Evolutionary conservation across 2,329 filamentous ascomycete species (phyloP), one percentile per base, ranked within the genome.

Genomic region (Sporothrix luriei): DNA sequence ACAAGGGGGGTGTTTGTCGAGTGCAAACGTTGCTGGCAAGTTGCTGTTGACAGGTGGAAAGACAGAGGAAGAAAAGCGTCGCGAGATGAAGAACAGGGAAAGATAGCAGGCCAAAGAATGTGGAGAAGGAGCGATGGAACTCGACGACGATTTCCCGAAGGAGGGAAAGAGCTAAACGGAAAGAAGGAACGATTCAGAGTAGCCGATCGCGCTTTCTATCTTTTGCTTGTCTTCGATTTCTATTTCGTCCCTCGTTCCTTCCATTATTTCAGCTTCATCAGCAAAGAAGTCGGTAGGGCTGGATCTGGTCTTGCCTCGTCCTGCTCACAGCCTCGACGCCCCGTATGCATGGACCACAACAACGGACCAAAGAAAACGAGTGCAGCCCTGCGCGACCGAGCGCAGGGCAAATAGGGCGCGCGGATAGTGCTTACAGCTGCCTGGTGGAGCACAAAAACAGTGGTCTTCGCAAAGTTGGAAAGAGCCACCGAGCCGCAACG

Each of bases 321-420:
- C 46, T 61, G 38, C 66, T 59, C 66, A 68, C 66, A 68, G 66
- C 66, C 66, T 68, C 66, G 66, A 68, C 66, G 66, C 51, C 65
- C 57, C 48, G 65, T 16, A 6, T 14, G 48, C 48, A 52, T 33
- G 62, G 43, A 49, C 49, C 64, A 46, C 40, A 33, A 13, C 49
- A 54, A 33, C 33, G 49, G 24, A 14, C 64, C 64, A 55, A 66
- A 51, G 29, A 66, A 16, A 52, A 10, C n/a, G 26, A 16, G 19
- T 24, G 46, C 29, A 38, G 62, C 46, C 48, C 62, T 51, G 48
- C 11, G 16, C n/a, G n/a, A n/a, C n/a, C n/a, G n/a, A n/a, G 55
- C 55, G 55, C 26, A 43, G 21, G 29, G 64, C 49, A 29, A 66
- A 54, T 26, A 29, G 49, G 49, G 33, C 33, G 40, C 38, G 21